Base-by-base conservation (phyloP, 2,329 filamentous ascomycete genomes). In the Coniosporium tulheliwenetii region DNA sequence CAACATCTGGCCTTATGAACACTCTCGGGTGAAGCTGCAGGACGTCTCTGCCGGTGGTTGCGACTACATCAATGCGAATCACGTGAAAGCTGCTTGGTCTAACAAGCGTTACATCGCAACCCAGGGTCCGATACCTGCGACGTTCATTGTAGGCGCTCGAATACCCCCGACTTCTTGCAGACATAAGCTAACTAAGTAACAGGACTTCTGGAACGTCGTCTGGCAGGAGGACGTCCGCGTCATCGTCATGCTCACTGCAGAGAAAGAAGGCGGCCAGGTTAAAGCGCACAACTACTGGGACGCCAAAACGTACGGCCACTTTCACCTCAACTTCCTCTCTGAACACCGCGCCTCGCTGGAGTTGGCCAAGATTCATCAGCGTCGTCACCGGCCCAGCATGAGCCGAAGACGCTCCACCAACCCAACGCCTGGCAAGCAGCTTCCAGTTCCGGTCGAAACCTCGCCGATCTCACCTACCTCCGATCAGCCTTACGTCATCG, bases 161-260 rank as follows among this genome's bases (percentile, higher is more conserved):
- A 3, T 14, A n/a, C 7, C 8, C 13, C 13, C 19, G 14, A 7
- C 36, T 16, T 19, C 12, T n/a, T n/a, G 33, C 10, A 30, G 19
- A 26, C 19, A 26, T 7, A 26, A 26, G 19, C 16, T 9, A 7
- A 15, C 8, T 4, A 14, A 8, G 30, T 14, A 34, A n/a, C 49
- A 91, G 84, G 91, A 98, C 59, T 98, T 98, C 56, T 98, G 91
- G 91, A 89, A 85, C 44, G 81, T 95, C 9, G 72, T 96, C 29
- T 98, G 91, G 91, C 87, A 96, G 56, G 84, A 96, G 59, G 87
- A 96, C 55, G 80, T 93, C 3, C 81, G 89, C 39, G 84, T 96
- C 19, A 81, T 98, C 45, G 87, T 96, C 47, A 96, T 95, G 81
- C 71, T 98, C 48, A 98, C 91, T 5, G 89, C 91, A 2, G 89